Evolutionary conservation across 768 basidiomycete species (phyloP), one percentile per base, ranked within the genome.

Genomic region (Suillus placidus): DNA sequence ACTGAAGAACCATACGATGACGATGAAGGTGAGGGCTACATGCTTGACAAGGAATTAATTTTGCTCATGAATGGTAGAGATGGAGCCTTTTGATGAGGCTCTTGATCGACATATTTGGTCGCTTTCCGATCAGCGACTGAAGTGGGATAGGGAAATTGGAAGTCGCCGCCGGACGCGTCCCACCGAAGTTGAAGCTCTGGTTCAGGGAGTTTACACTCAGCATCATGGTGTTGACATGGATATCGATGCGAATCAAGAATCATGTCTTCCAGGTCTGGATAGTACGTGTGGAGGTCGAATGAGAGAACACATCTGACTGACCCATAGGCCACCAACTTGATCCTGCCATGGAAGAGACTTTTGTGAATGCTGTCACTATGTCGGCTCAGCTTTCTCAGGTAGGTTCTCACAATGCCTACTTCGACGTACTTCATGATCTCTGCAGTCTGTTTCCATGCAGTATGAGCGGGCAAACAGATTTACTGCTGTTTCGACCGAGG

Each of bases 61-160:
- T 60, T 42, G 26, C 32, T 70, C 18, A 71, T 37, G 32, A 32
- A 18, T 20, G n/a, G 30, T 67, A 90, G 88, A 88, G 52, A 86
- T 87, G 69, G 92, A 95, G 71, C 84, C 87, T 3, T 97, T 95
- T 74, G 93, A 97, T 71, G 94, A 97, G 76, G 87, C 86, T 2
- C 84, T 97, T 38, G 94, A 96, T 73, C 80, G 92, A 60, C 85
- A 86, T 54, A 90, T 95, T 54, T 94, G 91, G 90, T 89, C 90
- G 1, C 76, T 95, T 23, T 88, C 90, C 49, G 86, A 90, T 68
- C 91, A 91, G 58, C 81, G 89, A 37, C 78, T 94, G 61, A 84
- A 89, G 68, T 93, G 87, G 87, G 88, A 94, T 72, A 87, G 85
- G 67, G 84, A 88, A 64, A 83, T 92, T 45, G 88, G 90, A 30